Evolutionary conservation across 768 basidiomycete species (phyloP).

Genomic region (Coprinopsis sp.): DNA sequence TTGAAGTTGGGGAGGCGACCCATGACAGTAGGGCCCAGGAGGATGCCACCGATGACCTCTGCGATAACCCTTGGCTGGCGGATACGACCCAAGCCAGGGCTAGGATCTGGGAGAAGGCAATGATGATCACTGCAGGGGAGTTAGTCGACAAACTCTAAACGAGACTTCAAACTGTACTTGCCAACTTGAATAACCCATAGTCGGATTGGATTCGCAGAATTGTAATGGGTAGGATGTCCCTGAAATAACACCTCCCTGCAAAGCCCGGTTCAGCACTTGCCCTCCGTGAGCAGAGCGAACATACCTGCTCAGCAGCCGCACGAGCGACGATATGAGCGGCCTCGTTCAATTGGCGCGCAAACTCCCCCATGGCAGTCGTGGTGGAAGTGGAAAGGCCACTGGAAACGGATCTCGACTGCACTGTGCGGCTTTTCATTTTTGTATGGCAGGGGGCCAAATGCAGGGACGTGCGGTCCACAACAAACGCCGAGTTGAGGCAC

Average conservation of each 20-base stretch:
- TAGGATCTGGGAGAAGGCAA: conserved; percentile 73
- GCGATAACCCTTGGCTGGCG: conserved; percentile 92
- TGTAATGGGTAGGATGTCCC: conserved; percentile 66
- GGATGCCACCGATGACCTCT: conserved; percentile 86
- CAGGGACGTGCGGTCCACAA: too few relatives aligned
- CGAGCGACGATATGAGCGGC: conserved; percentile 31
- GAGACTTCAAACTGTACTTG: conserved; percentile 25
- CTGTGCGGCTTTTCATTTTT: too few relatives aligned
- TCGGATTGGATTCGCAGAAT: conserved; percentile 60
- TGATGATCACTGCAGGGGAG: conserved; percentile 60
- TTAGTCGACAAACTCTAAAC: background rate
- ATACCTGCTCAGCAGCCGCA: conserved; percentile 47
- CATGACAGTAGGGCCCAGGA: conserved; percentile 76
- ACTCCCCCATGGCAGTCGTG: conserved; percentile 8
- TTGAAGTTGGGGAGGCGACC: conserved; percentile 76
- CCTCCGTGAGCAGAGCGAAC: conserved; percentile 8
- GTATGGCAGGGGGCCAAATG: too few relatives aligned
- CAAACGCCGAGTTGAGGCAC: too few relatives aligned
- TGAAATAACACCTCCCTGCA: conserved; percentile 70
- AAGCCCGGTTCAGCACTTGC: background rate
- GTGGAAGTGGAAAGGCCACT: too few relatives aligned
- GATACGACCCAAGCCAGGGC: conserved; percentile 57
- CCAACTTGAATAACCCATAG: conserved; percentile 78
- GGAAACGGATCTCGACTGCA: too few relatives aligned
- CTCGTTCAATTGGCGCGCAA: conserved; percentile 5